A percentile compares a stretch with the other conserved stretches of the same genome.
phyloP scores from a whole-genome alignment of 345 rosid genomes.

The Trapa incisa region DNA sequence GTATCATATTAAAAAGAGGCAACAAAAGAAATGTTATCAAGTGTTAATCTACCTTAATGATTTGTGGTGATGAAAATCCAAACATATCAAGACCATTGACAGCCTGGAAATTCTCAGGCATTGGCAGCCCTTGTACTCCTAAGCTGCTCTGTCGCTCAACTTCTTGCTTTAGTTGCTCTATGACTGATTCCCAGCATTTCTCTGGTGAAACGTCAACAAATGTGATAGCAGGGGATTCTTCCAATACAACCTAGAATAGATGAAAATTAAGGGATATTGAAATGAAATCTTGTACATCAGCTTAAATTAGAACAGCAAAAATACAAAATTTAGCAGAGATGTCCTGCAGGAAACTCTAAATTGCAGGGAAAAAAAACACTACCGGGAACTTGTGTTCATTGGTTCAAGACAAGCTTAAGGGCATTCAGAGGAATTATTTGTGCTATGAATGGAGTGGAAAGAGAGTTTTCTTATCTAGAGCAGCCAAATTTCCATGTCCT shows the following conservation, averaged over 20 bases:
- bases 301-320: background rate
- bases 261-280: background rate
- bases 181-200: slow-evolving; percentile 86
- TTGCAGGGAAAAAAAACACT: too few species aligned
- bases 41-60: slow-evolving; percentile 39
- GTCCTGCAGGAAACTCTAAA: too few species aligned
- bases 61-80: slow-evolving; percentile 57
- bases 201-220: slow-evolving; percentile 53
- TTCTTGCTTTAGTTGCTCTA: slow-evolving; percentile 46
- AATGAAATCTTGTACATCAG: background rate
- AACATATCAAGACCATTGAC: slow-evolving; percentile 76
- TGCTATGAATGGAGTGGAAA: too few species aligned
- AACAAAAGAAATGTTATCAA: too few species aligned
- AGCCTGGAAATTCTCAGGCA: slow-evolving; percentile 20
- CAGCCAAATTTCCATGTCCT: background rate
- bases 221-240: slow-evolving; percentile 47
- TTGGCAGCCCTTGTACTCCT: slow-evolving; percentile 31
- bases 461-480: background rate
- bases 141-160: slow-evolving; percentile 22
- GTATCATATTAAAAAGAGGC: too few species aligned
- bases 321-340: too few species aligned
- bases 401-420: background rate
- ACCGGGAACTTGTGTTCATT: too few species aligned
- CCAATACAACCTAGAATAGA: slow-evolving; percentile 64
- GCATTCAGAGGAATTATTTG: background rate